phyloP scores from a whole-genome alignment of 352 stramenopile genomes.

The Globisporangium takayamanum region DNA sequence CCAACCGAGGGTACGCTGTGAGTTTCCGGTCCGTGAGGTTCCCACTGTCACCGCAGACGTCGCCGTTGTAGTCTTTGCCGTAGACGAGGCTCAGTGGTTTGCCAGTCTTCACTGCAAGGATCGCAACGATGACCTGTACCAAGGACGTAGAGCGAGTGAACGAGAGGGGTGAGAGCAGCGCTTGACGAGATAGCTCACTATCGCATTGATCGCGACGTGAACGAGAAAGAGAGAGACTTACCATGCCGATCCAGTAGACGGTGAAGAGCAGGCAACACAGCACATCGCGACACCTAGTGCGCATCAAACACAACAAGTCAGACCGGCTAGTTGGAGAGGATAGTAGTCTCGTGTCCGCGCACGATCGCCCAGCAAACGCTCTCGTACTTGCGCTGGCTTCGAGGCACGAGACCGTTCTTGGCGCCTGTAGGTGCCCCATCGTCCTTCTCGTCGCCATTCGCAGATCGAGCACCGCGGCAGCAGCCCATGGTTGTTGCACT shows the following conservation, averaged over 20 bases:
- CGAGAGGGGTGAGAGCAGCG: background rate
- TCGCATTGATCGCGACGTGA: background rate
- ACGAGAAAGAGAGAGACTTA: constrained; percentile 5
- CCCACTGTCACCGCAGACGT: constrained; percentile 57
- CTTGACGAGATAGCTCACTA: background rate
- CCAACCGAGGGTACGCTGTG: constrained; percentile 73
- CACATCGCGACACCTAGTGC: constrained; percentile 62
- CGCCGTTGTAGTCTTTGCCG: constrained; percentile 76
- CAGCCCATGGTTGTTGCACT: constrained; percentile 7
- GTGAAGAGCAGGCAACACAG: constrained; percentile 78
- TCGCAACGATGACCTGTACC: constrained; percentile 30
- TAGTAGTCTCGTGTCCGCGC: background rate
- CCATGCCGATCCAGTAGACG: constrained; percentile 85
- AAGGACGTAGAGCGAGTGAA: background rate
- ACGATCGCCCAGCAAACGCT: background rate
- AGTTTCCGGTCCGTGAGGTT: constrained; percentile 28
- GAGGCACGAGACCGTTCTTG: constrained; percentile 20
- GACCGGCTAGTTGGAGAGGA: background rate
- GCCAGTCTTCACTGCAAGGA: constrained; percentile 56
- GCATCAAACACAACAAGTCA: background rate
- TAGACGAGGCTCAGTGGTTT: constrained; percentile 75
- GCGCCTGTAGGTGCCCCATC: background rate
- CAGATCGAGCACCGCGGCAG: constrained; percentile 15
- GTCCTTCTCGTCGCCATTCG: constrained; percentile 12
- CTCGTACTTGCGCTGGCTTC: constrained; percentile 24